Evolutionary conservation across 176 grass and related monocot genomes (phyloP).

Genomic region (Juncus inflexus): DNA sequence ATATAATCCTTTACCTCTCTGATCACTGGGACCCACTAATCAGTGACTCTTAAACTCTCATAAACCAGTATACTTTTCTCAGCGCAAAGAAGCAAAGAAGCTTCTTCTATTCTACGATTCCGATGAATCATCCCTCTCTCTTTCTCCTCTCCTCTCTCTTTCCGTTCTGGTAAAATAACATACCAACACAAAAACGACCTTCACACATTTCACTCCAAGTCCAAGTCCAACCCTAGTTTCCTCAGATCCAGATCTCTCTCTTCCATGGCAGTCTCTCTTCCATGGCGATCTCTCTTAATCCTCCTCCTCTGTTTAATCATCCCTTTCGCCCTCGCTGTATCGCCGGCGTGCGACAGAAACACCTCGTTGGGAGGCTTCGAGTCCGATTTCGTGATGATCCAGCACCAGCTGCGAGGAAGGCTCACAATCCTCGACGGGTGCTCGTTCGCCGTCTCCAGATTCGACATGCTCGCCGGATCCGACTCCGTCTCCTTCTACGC

Average conservation of each 20-base stretch:
- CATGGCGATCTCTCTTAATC: conserved; percentile 39
- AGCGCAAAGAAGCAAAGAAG: background rate
- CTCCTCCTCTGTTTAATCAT: conserved; percentile 29
- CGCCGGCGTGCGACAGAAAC: conserved; percentile 39
- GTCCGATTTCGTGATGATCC: conserved; percentile 69
- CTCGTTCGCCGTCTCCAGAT: conserved; percentile 60
- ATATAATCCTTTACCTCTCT: no score
- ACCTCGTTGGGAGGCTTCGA: conserved; percentile 48
- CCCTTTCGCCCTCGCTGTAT: background rate
- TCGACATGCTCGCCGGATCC: conserved; percentile 92
- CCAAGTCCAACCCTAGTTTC: conserved; percentile 25
- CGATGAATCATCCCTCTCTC: background rate
- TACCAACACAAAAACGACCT: conserved; percentile 9
- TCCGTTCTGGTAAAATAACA: background rate
- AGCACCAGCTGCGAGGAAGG: conserved; percentile 88
- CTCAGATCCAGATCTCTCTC: conserved; percentile 18
- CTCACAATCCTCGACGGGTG: conserved; percentile 70
- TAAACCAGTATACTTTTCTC: no score
- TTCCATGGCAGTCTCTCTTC: conserved; percentile 11
- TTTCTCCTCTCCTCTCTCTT: background rate
- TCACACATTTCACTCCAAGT: background rate
- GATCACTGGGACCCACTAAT: no score
- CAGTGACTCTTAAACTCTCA: no score
- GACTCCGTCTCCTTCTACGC: conserved; percentile 62
- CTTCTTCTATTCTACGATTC: conserved; percentile 31